Conservation (phyloP, 2,329 filamentous ascomycete species). For the Diplodia seriata region DNA sequence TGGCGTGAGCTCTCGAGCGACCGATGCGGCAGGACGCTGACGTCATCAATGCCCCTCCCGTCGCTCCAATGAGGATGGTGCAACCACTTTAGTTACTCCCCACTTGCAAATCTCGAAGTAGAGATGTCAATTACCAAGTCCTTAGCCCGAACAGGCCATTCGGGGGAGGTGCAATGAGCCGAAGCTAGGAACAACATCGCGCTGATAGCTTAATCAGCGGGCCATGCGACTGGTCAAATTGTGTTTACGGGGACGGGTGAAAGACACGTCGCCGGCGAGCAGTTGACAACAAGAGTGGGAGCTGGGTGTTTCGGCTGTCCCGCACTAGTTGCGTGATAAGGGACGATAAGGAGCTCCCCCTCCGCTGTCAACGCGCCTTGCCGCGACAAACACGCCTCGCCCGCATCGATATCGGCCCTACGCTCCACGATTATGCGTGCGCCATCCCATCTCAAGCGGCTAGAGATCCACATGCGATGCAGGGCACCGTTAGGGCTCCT, state of each 20-base stretch:
- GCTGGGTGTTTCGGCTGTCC: background rate
- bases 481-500: background rate
- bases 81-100: background rate
- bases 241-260: background rate
- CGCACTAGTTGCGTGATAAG: slow-evolving; percentile 7
- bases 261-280: background rate
- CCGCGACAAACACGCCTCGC: background rate
- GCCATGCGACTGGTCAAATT: background rate
- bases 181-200: background rate
- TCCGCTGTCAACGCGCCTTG: background rate
- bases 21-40: background rate
- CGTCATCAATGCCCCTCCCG: background rate
- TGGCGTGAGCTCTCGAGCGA: slow-evolving; percentile 14
- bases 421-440: background rate
- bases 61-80: background rate
- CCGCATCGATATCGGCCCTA: slow-evolving; percentile 13
- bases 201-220: background rate
- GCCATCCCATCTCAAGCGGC: background rate
- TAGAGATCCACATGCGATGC: background rate
- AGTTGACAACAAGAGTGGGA: slow-evolving; percentile 12
- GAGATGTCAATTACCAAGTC: background rate
- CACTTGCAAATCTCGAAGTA: no score
- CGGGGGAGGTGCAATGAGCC: background rate
- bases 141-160: background rate
- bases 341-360: slow-evolving; percentile 9